These are phyloP conservation scores for Argentina anserina DNA, from an alignment of 306 rosid species.

Conservation along the genomic window DNA sequence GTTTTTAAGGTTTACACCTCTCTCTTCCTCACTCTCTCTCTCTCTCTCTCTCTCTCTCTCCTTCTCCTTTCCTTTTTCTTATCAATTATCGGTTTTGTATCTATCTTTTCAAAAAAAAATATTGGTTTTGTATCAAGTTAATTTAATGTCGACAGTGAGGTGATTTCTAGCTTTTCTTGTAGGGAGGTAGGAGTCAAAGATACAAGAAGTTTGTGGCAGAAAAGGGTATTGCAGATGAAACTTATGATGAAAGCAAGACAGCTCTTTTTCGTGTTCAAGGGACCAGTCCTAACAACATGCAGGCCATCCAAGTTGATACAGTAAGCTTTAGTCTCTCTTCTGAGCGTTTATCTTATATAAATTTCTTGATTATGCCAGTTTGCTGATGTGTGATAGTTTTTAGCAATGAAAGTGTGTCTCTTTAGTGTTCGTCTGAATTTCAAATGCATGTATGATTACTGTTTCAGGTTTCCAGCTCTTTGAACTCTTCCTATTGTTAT, in stretches of 20 bases:
- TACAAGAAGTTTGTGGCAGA: constrained; percentile 62
- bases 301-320: constrained; percentile 85
- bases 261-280: constrained; percentile 92
- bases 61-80: background rate
- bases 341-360: background rate
- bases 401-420: background rate
- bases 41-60: background rate
- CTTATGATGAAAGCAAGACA: constrained; percentile 50
- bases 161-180: constrained; percentile 20
- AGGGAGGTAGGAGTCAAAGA: constrained; percentile 79
- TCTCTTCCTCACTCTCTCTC: background rate
- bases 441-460: constrained; percentile 4
- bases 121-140: constrained; percentile 8
- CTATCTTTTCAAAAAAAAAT: no score
- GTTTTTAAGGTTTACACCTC: constrained; percentile 61
- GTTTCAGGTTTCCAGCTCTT: constrained; percentile 69
- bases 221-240: constrained; percentile 52
- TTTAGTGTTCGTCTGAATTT: background rate
- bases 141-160: constrained; percentile 4
- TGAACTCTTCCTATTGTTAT: constrained; percentile 92
- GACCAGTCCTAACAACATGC: constrained; percentile 66
- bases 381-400: background rate
- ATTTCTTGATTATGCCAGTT: background rate
- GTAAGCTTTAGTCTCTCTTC: constrained; percentile 36
- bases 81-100: background rate